Evolutionary conservation across 129 eudicot species (phyloP).

Genomic region (Glebionis coronaria): DNA sequence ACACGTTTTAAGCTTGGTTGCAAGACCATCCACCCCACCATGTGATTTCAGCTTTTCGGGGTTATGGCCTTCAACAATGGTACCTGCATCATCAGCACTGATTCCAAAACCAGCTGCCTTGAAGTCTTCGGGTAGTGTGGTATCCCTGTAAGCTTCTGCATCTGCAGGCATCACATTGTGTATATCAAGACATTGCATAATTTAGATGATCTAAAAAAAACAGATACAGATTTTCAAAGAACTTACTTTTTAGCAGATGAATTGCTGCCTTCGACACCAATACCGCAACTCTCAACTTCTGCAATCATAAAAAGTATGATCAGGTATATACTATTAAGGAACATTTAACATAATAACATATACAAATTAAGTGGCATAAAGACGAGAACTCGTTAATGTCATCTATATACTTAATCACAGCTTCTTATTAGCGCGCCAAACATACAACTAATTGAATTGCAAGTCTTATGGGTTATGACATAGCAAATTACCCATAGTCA

Average conservation of each 20-base stretch:
- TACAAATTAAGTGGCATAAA: not conserved
- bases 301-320: slow-evolving; percentile 34
- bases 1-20: slow-evolving; percentile 61
- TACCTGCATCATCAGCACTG: slow-evolving; percentile 67
- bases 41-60: slow-evolving; percentile 55
- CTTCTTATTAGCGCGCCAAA: not conserved
- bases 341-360: not conserved
- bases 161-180: slow-evolving; percentile 37
- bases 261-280: slow-evolving; percentile 86
- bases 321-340: not conserved
- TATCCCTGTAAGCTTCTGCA: slow-evolving; percentile 51
- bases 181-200: not conserved
- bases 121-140: slow-evolving; percentile 56
- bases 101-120: slow-evolving; percentile 72
- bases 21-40: slow-evolving; percentile 69
- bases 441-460: not conserved
- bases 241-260: slow-evolving; percentile 60
- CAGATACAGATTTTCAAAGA: not conserved
- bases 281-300: slow-evolving; percentile 78
- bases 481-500: not conserved
- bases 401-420: not conserved
- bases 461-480: not conserved
- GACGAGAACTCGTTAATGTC: not conserved
- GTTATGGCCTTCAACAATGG: slow-evolving; percentile 77
- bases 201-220: not conserved